These are phyloP conservation scores for Dipodascopsis tothii DNA, from an alignment of 805 yeast genomes.

Conservation along the genomic window DNA sequence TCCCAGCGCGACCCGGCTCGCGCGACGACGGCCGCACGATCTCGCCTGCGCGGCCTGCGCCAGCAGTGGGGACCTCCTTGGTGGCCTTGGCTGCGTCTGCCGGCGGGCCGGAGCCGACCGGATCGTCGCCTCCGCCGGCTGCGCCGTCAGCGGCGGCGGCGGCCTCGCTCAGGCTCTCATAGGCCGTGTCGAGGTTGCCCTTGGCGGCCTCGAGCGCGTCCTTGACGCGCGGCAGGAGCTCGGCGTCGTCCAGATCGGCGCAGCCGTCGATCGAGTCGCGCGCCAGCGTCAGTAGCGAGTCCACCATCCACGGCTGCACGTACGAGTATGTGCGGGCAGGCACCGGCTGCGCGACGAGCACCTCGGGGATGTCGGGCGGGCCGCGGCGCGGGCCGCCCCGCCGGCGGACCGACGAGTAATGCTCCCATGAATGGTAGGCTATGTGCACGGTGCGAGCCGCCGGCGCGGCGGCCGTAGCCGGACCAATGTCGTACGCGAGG, in stretches of 20 bases:
- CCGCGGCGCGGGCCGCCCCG: constrained; percentile 35
- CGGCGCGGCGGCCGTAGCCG: background rate
- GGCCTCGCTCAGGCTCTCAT: background rate
- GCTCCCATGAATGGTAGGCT: constrained; percentile 41
- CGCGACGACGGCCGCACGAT: too few relatives aligned
- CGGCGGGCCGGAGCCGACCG: too few relatives aligned
- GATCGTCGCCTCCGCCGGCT: constrained; percentile 11
- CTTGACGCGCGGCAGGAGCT: too few relatives aligned
- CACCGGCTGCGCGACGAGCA: background rate
- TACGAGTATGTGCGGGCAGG: too few relatives aligned
- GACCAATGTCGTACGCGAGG: constrained; percentile 30
- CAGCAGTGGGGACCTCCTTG: too few relatives aligned
- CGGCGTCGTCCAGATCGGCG: background rate
- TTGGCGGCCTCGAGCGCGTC: background rate
- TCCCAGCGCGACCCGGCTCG: too few relatives aligned
- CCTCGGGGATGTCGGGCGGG: constrained; percentile 24
- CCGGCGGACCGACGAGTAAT: constrained; percentile 37
- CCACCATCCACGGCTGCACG: background rate
- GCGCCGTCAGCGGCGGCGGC: background rate
- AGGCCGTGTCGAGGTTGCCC: background rate
- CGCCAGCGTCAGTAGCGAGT: background rate
- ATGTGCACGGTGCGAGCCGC: constrained; percentile 26
- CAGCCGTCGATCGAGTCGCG: background rate
- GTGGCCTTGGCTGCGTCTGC: too few relatives aligned
- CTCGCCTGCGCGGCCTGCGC: too few relatives aligned